Evolutionary conservation across 257 asterid species (phyloP).

Genomic region (Forsythia viridissima): DNA sequence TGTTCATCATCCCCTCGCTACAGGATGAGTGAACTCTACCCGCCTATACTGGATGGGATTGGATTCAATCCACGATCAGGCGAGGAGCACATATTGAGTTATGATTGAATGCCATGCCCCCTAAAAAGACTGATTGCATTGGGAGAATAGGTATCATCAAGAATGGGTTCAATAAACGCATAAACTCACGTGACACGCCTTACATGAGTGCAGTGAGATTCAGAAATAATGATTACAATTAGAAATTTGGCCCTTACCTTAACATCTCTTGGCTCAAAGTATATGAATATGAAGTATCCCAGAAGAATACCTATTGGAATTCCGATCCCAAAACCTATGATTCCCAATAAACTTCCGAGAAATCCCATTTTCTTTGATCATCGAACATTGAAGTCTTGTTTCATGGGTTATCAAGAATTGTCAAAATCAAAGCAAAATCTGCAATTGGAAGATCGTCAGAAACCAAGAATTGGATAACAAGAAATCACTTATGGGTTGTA

Average conservation of each 20-base stretch:
- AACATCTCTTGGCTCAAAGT: conserved; percentile 40
- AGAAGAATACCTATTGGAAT: conserved; percentile 53
- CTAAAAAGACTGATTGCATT: neutral
- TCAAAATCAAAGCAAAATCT: conserved; percentile 4
- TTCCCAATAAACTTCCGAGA: conserved; percentile 41
- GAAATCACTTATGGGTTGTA: conserved; percentile 6
- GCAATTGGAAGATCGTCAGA: neutral
- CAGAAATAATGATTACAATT: neutral
- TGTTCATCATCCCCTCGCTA: neutral
- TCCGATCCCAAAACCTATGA: conserved; percentile 66
- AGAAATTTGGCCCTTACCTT: conserved; percentile 35
- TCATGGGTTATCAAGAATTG: conserved; percentile 23
- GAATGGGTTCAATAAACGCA: neutral
- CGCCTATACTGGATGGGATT: neutral
- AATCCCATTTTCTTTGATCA: conserved; percentile 54
- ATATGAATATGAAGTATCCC: conserved; percentile 63
- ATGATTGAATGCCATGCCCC: neutral
- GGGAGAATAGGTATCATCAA: neutral
- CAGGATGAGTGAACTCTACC: neutral
- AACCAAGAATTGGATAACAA: conserved; percentile 18
- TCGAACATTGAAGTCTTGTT: conserved; percentile 14
- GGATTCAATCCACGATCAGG: neutral
- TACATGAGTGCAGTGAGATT: neutral
- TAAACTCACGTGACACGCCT: no score
- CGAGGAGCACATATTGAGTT: neutral